Conservation (phyloP, 257 asterid genomes). For the Solanum habrochaites region DNA sequence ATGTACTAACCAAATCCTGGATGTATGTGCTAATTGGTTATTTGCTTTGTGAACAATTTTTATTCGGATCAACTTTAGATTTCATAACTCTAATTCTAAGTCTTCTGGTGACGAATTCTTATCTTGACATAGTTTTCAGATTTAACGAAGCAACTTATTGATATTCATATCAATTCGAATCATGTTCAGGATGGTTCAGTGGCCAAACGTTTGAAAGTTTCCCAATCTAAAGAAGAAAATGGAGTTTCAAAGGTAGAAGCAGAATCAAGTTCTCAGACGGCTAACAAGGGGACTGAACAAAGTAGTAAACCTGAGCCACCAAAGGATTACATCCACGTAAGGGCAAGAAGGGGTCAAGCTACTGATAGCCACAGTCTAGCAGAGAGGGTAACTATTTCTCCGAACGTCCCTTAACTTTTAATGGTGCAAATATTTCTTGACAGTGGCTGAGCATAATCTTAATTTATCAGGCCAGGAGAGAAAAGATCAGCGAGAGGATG, state of each 20-base stretch:
- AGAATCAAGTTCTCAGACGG: conserved; percentile 45
- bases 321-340: conserved; percentile 85
- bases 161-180: not conserved
- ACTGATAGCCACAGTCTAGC: conserved; percentile 96
- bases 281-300: conserved; percentile 33
- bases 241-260: conserved; percentile 35
- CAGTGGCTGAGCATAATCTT: not conserved
- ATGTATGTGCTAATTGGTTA: not conserved
- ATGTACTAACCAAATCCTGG: not conserved
- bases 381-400: conserved; percentile 50
- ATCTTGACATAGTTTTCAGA: not conserved
- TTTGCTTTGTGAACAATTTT: not conserved
- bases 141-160: not conserved
- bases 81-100: not conserved
- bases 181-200: conserved; percentile 29
- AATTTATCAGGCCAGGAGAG: conserved; percentile 66
- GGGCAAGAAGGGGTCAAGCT: conserved; percentile 97
- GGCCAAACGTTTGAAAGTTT: conserved; percentile 32
- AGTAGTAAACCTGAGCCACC: conserved; percentile 56
- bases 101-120: not conserved
- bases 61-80: not conserved
- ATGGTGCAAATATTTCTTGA: not conserved
- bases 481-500: conserved; percentile 95
- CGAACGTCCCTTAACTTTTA: not conserved
- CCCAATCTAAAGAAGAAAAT: conserved; percentile 24